These are phyloP conservation scores for Euphorbia peplus DNA, from an alignment of 345 rosid genomes.

Conservation along the genomic window DNA sequence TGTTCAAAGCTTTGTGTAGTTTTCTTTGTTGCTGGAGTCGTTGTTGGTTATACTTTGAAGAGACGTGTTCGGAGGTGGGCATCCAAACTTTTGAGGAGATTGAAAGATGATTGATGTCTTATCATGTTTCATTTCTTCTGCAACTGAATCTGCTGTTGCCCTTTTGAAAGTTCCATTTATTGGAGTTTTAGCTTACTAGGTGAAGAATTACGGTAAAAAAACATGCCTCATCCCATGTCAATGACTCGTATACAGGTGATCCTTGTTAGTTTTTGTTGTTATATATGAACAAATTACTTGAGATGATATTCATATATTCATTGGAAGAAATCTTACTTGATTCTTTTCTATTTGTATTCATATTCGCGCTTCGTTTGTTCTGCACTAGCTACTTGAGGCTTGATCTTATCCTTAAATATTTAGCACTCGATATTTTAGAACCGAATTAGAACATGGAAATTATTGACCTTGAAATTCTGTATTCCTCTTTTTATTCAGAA, in stretches of 20 bases:
- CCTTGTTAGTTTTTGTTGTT: neutral
- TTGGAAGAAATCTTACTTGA: neutral
- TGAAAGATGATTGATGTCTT: slow-evolving; percentile 58
- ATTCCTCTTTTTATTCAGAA: neutral
- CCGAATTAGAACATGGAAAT: neutral
- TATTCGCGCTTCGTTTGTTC: no score
- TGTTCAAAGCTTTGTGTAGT: slow-evolving; percentile 81
- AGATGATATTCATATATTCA: neutral
- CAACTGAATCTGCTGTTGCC: neutral
- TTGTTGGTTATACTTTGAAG: slow-evolving; percentile 73
- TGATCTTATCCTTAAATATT: neutral
- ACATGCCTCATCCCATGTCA: neutral
- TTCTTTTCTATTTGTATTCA: neutral
- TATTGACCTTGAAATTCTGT: slow-evolving; percentile 5
- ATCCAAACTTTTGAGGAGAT: slow-evolving; percentile 51
- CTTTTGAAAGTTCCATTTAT: neutral
- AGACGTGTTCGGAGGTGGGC: slow-evolving; percentile 73
- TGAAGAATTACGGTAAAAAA: no score
- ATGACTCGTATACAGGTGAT: neutral
- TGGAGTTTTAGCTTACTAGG: neutral
- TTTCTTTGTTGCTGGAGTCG: slow-evolving; percentile 73
- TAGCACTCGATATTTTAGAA: neutral
- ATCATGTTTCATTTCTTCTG: neutral
- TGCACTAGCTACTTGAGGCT: neutral
- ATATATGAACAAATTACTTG: neutral